Base-by-base conservation (phyloP, 805 yeast genomes). In the Wickerhamomyces bisporus region DNA sequence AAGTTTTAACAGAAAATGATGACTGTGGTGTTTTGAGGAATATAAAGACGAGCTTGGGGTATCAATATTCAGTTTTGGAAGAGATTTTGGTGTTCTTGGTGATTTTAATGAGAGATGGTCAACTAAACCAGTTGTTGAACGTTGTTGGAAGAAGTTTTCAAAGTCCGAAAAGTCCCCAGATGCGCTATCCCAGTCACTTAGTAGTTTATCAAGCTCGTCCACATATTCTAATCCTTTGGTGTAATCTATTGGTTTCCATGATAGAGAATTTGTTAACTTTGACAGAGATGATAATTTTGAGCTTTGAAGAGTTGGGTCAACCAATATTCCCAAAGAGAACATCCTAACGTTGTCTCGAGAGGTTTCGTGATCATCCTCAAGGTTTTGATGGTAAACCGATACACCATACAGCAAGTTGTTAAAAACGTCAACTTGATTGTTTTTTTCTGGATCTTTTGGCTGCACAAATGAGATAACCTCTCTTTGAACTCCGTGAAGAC, bases 321-420 rank as follows among this genome's bases (percentile, higher is more conserved):
- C 64, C 16, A 81, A 57, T 1, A 81, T 58, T 0, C 88, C 89
- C 9, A 83, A 53, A 2, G 88, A 75, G 50, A 68, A 82, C 79
- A 83, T 74, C 45, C 68, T 68, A 20, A 81, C 75, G 26, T 70
- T 55, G 8, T 53, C 57, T 41, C 79, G 56, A 40, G 71, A 70
- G 6, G 34, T 41, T 3, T 38, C 38, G 27, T 35, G 32, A 19
- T 62, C 43, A 8, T 53, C 61, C 15, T 49, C 52, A 12, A 62
- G 50, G 43, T 71, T 71, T 41, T 73, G 81, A 35, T 63, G 65
- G 49, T 65, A 79, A 5, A 70, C 73, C 1, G 79, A 65, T 0
- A 78, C 55, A 2, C 85, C 83, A 36, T 70, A 66, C n/a, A 60
- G 36, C 11, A 61, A 39, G 5, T 57, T 49, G 12, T 44, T 43